Evolutionary conservation across 306 rosid genomes (phyloP), one percentile per base, ranked within the genome.

Genomic region (Vigna trinervia): DNA sequence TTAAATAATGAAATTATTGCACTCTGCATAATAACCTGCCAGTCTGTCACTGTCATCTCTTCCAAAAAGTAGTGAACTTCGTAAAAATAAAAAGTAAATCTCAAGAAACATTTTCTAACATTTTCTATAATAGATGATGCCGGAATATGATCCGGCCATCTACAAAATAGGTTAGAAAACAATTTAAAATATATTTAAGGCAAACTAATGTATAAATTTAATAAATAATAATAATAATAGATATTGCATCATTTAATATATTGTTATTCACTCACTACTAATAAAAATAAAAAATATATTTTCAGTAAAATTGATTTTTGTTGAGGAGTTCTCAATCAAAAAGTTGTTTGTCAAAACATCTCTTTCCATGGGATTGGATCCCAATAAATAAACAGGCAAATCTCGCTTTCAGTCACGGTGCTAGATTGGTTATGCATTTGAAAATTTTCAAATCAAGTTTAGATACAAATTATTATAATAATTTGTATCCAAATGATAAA

Each of bases 1-100:
- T 30, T 60, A 48, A 70, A 71, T 32, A 12, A 52, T 51, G 50
- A 34, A 17, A 70, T 71, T 1, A 11, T 71, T 71, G 34, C 14
- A 52, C 50, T 5, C 12, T 45, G 20, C 39, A 45, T 13, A 22
- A 6, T 26, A 68, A 23, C 73, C 39, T 12, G 41, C 12, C 56
- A 43, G 7, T n/a, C 73, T 53, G 76, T 9, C 36, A 12, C 57
- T 53, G 76, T 9, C 20, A 13, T 19, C 1, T 6, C 64, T 34
- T 71, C 11, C 20, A 12, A 12, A 17, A 34, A 34, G 17, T 32
- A 30, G 36, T 69, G 10, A 50, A 22, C 10, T 17, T 14, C 0
- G 15, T n/a, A 6, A 6, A 28, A 59, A 58, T 6, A 15, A 48
- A 10, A 70, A 48, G 6, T 26, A 6, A 12, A 34, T 32, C 5